Conservation (phyloP, 345 rosid genomes). For the Rhizophora apiculata region DNA sequence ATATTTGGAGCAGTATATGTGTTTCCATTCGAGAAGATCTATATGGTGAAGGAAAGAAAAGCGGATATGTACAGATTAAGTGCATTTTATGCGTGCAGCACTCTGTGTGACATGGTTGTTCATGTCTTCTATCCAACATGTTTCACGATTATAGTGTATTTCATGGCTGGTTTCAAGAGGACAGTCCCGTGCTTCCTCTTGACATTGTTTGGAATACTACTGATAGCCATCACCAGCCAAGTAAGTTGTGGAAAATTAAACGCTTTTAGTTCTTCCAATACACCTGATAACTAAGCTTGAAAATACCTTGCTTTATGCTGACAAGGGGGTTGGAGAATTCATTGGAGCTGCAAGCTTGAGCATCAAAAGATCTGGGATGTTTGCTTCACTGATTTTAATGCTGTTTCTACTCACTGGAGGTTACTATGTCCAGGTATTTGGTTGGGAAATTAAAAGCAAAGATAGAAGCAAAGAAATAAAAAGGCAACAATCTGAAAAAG, state of each 20-base stretch:
- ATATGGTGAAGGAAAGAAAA: slow-evolving; percentile 87
- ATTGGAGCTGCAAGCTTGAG: slow-evolving; percentile 89
- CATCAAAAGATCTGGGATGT: slow-evolving; percentile 86
- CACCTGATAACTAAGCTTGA: not conserved
- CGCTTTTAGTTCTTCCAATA: not conserved
- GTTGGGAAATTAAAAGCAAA: not conserved
- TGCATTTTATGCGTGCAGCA: slow-evolving; percentile 82
- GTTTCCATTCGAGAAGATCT: slow-evolving; percentile 86
- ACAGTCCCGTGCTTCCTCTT: slow-evolving; percentile 82
- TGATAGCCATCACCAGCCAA: slow-evolving; percentile 86
- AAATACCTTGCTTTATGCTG: not conserved
- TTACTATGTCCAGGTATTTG: slow-evolving; percentile 83
- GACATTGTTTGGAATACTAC: slow-evolving; percentile 57
- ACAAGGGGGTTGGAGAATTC: slow-evolving; percentile 84
- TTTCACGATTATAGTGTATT: slow-evolving; percentile 81
- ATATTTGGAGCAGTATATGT: slow-evolving; percentile 91
- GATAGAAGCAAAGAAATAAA: not conserved
- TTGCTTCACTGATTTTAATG: slow-evolving; percentile 82
- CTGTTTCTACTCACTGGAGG: slow-evolving; percentile 92
- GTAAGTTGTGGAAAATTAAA: slow-evolving; percentile 36
- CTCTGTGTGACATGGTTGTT: slow-evolving; percentile 89
- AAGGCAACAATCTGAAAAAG: not conserved
- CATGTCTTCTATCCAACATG: slow-evolving; percentile 82
- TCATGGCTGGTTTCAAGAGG: slow-evolving; percentile 94
- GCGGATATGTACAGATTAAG: slow-evolving; percentile 98